Percentiles rank a stretch among this genome's conserved stretches.
Evolutionary conservation across 2,329 filamentous ascomycete species (phyloP).

Genomic region (Moelleriella libera): DNA sequence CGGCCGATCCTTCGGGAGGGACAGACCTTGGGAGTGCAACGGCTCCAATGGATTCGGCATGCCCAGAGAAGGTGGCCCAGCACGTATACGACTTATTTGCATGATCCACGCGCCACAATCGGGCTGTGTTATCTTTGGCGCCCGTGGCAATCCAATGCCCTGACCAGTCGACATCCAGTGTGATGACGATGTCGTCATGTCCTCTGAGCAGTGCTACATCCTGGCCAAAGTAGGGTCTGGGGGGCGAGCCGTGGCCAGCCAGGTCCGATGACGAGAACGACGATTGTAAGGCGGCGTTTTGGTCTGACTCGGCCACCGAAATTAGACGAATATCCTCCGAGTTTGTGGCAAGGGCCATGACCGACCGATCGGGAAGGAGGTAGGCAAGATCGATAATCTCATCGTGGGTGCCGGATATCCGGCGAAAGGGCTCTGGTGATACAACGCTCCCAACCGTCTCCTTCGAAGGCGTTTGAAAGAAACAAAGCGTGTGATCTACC

Average conservation of each 20-base stretch:
- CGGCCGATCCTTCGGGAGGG: slow-evolving; percentile 55
- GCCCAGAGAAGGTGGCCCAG: slow-evolving; percentile 72
- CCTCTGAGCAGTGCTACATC: slow-evolving; percentile 78
- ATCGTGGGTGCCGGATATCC: slow-evolving; percentile 92
- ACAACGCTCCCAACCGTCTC: slow-evolving; percentile 18
- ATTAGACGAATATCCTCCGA: slow-evolving; percentile 85
- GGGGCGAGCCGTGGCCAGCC: slow-evolving; percentile 12
- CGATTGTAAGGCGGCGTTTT: slow-evolving; percentile 4
- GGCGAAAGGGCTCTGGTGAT: slow-evolving; percentile 43
- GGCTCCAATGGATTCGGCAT: slow-evolving; percentile 86
- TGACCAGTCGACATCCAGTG: slow-evolving; percentile 89
- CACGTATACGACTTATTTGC: slow-evolving; percentile 62
- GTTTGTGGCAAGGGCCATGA: slow-evolving; percentile 86
- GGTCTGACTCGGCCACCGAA: slow-evolving; percentile 40
- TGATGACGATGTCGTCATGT: slow-evolving; percentile 91
- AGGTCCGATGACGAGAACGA: slow-evolving; percentile 6
- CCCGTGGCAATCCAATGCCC: slow-evolving; percentile 94
- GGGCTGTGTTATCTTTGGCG: slow-evolving; percentile 90
- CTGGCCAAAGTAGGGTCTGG: slow-evolving; percentile 65
- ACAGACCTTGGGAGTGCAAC: slow-evolving; percentile 64
- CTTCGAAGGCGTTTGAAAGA: slow-evolving; percentile 44
- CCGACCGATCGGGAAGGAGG: slow-evolving; percentile 62
- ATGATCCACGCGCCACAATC: slow-evolving; percentile 77
- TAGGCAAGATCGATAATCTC: slow-evolving; percentile 94
- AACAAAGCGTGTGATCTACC: slow-evolving; percentile 72